These are phyloP conservation scores for Artemisia princeps DNA, from an alignment of 140 eudicot species.

Conservation along the genomic window DNA sequence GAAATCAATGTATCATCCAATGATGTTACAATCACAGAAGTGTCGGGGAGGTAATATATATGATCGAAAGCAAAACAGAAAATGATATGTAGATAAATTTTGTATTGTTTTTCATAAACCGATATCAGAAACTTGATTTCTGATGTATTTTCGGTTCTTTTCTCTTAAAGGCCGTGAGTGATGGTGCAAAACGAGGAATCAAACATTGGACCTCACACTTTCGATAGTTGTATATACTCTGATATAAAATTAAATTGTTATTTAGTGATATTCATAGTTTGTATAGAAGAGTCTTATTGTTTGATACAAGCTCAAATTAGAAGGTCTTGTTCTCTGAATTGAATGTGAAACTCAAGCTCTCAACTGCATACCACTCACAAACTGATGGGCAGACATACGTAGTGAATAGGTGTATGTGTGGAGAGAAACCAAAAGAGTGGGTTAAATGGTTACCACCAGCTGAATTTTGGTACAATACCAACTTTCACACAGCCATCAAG, in stretches of 20 bases:
- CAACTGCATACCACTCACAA: too few relatives aligned
- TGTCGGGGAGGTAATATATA: slow-evolving; percentile 31
- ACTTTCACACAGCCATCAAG: too few relatives aligned
- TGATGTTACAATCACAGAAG: slow-evolving; percentile 49
- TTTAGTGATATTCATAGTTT: too few relatives aligned
- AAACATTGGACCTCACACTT: slow-evolving; percentile 8
- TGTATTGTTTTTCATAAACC: slow-evolving; percentile 15
- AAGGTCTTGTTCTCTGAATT: too few relatives aligned
- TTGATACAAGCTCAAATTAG: too few relatives aligned
- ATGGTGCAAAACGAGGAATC: slow-evolving; percentile 7
- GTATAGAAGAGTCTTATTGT: too few relatives aligned
- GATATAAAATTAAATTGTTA: background rate
- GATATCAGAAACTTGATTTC: slow-evolving; percentile 19
- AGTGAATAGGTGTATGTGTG: too few relatives aligned
- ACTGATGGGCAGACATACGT: too few relatives aligned
- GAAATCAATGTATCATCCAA: slow-evolving; percentile 46
- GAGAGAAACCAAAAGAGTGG: too few relatives aligned
- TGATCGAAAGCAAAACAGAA: background rate
- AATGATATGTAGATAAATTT: background rate
- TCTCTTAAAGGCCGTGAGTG: slow-evolving; percentile 27
- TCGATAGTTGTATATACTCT: slow-evolving; percentile 18
- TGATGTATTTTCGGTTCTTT: slow-evolving; percentile 21
- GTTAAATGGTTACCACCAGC: too few relatives aligned
- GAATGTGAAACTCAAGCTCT: too few relatives aligned
- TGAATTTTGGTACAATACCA: too few relatives aligned